phyloP scores from a whole-genome alignment of 2,329 filamentous ascomycete species.

The Metarhizium sp. region DNA sequence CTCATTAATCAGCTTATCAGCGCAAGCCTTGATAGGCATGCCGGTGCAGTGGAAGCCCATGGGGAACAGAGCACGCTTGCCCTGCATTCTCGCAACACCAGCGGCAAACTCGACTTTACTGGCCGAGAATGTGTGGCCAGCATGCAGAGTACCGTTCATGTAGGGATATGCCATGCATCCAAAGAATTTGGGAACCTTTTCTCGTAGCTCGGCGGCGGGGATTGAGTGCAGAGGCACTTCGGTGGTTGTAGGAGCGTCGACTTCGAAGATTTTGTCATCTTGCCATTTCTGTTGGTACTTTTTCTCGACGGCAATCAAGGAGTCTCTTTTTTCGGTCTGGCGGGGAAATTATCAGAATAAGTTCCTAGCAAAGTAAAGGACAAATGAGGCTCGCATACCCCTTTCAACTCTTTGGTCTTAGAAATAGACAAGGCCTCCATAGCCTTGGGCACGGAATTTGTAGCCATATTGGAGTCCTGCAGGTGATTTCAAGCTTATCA shows the following conservation, averaged over 20 bases:
- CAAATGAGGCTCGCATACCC: slow-evolving; percentile 28
- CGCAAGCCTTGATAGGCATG: slow-evolving; percentile 96
- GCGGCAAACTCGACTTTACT: slow-evolving; percentile 89
- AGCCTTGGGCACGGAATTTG: slow-evolving; percentile 32
- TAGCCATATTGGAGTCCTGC: slow-evolving; percentile 29
- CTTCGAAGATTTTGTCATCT: slow-evolving; percentile 59
- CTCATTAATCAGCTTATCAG: slow-evolving; percentile 88
- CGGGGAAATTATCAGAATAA: background rate
- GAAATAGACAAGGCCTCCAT: slow-evolving; percentile 43
- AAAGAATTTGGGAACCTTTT: slow-evolving; percentile 85
- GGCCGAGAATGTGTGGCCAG: slow-evolving; percentile 85
- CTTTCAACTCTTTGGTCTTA: slow-evolving; percentile 53
- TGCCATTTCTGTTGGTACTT: slow-evolving; percentile 71
- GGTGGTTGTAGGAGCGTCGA: slow-evolving; percentile 68
- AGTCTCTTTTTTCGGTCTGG: slow-evolving; percentile 79
- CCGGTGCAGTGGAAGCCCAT: slow-evolving; percentile 89
- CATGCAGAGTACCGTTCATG: slow-evolving; percentile 84
- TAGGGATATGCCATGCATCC: slow-evolving; percentile 50
- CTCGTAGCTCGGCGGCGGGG: slow-evolving; percentile 63
- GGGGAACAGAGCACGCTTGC: slow-evolving; percentile 78
- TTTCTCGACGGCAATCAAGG: slow-evolving; percentile 75
- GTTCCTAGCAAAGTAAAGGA: background rate
- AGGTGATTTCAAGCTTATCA: background rate
- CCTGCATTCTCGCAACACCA: slow-evolving; percentile 82
- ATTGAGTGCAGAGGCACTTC: slow-evolving; percentile 72